Conservation (phyloP, 495 filamentous ascomycete genomes). For the Thozetella sp. region DNA sequence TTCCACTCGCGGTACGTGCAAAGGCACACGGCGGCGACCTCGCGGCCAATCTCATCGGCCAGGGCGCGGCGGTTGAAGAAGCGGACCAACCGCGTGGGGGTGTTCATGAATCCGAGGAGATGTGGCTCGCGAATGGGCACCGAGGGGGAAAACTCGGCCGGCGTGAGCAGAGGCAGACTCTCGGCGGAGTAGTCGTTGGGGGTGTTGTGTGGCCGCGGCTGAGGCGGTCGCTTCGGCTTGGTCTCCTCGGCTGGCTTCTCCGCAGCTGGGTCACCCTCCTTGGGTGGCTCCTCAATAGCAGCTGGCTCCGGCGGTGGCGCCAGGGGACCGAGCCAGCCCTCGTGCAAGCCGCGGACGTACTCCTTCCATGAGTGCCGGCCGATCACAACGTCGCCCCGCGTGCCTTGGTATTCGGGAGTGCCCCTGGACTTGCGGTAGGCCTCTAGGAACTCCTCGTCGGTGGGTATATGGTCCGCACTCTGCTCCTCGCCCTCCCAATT, state of each 20-base stretch:
- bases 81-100: constrained; percentile 80
- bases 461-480: constrained; percentile 36
- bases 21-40: constrained; percentile 83
- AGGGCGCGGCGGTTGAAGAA: constrained; percentile 85
- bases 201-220: constrained; percentile 66
- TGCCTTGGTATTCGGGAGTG: constrained; percentile 69
- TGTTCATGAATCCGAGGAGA: constrained; percentile 91
- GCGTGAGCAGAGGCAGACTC: constrained; percentile 59
- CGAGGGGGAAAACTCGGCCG: constrained; percentile 63
- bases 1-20: constrained; percentile 56
- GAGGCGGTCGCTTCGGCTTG: constrained; percentile 48
- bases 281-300: constrained; percentile 30
- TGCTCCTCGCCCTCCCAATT: constrained; percentile 57
- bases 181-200: constrained; percentile 67
- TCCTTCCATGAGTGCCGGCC: constrained; percentile 97
- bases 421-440: constrained; percentile 59
- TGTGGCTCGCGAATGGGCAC: constrained; percentile 81
- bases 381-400: constrained; percentile 82
- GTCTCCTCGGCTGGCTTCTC: constrained; percentile 45
- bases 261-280: constrained; percentile 25
- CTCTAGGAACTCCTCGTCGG: constrained; percentile 58
- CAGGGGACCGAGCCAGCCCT: constrained; percentile 93
- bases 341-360: constrained; percentile 89
- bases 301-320: constrained; percentile 32
- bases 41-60: constrained; percentile 86